Base-by-base conservation (phyloP, 1,139 yeast genomes). In the Yamadazyma oceani region DNA sequence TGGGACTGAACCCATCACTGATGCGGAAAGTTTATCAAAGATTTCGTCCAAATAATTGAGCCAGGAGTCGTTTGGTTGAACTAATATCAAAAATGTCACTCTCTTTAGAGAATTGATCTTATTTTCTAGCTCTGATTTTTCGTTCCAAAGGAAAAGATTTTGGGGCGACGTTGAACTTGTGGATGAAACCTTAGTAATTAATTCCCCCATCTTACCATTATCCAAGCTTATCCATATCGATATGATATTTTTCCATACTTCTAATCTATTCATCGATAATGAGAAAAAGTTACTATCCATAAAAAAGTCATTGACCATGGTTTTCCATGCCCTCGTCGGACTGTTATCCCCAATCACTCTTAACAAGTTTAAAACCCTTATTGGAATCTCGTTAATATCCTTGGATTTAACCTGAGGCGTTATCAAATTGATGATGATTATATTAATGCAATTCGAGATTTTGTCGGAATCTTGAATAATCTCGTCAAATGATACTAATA, bases 91-190 rank as follows among this genome's bases (percentile, higher is more conserved):
- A 48, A 78, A 86, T 0, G 85, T 65, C 2, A 88, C 66, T 37
- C 90, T 69, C 40, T 74, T 76, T 31, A 87, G 52, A 24, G 76
- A 69, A 42, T 64, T 57, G 4, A 73, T 63, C 36, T 76, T 74
- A 38, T 62, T 64, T 21, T 73, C 76, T 23, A 80, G 64, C 46
- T 84, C 92, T 13, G 84, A 78, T 44, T 53, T 57, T 44, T 87
- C 95, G 45, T 81, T 80, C 90, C 95, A 85, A 30, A 76, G 80
- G 58, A 86, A 85, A 19, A 85, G 66, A 9, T 78, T 78, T 11
- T 81, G 69, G 0, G 82, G 66, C 5, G 82, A 64, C 1, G 80
- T 62, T 34, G 60, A 57, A 21, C 73, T 70, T 35, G 69, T 63
- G 7, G 80, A 69, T 1, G 80, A 59, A n/a, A 83, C 53, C 41